Evolutionary conservation across 225 moss, liverwort and hornwort genomes (phyloP), one percentile per base, ranked within the genome.

Genomic region (Neckera pumila): DNA sequence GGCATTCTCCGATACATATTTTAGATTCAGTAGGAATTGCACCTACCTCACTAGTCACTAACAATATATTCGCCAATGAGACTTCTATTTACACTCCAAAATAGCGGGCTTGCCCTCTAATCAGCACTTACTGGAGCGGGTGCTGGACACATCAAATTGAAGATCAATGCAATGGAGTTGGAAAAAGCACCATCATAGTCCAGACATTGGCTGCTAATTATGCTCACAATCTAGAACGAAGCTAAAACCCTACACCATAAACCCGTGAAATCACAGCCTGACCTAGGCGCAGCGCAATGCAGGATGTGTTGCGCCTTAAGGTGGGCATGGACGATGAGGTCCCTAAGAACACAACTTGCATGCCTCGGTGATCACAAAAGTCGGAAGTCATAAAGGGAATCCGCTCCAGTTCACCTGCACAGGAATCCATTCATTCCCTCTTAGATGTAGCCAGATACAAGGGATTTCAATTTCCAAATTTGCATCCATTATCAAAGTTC

Each of bases 311-410:
- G 90, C 98, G 94, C 84, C 92, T 94, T 86, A 93, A 89, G 54
- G 98, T 98, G 81, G 98, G 95, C 89, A 96, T 97, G 86, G 98
- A 98, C 40, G 98, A 96, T 59, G 98, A 98, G 70, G 97, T 98
- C 79, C 97, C 98, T 56, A 98, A 90, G 84, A 98, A 98, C 80
- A 98, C 98, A 85, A 97, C 85, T 91, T 98, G 98, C 98, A 98
- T 98, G 64, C 93, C 97, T 86, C 97, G 95, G 85, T 95, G 92
- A 89, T 98, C 97, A 81, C 90, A 95, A 88, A 93, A 98, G 90
- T 98, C 96, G 38, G 93, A 89, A 38, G 94, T 92, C 91, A 92
- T 87, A 49, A 90, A 92, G 17, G 92, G 91, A 84, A 89, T 77
- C 54, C 86, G 91, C 86, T 90, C 90, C 75, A 40, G 16, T 67